Evolutionary conservation across 345 rosid genomes (phyloP), one percentile per base, ranked within the genome.

Genomic region (Populus alba): DNA sequence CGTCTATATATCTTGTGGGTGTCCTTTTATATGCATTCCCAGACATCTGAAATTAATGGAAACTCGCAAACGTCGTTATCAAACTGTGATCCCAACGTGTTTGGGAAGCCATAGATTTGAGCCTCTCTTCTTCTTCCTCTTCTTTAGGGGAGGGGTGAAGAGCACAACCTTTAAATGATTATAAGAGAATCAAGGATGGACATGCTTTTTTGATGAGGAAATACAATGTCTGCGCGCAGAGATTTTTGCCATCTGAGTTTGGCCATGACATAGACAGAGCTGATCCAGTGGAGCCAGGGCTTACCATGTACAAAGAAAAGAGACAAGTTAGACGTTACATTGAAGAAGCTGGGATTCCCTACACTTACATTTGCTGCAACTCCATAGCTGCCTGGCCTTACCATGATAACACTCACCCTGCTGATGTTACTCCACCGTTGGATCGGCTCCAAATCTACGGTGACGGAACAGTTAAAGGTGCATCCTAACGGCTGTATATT

Each of bases 351-450:
- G 87, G 83, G 62, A 80, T 85, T 2, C 87, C 87, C 2, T 79
- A 79, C 85, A 85, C 85, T 29, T 85, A 85, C 49, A 80, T 85
- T 39, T 85, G 85, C 49, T 85, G 85, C 81, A 85, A 85, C 67
- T 82, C 87, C 59, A 74, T 85, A 6, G 87, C 87, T 41, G 85
- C 85, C 63, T 85, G 87, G 87, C 87, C 87, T 63, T 79, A 85
- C 78, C 80, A 74, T 49, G 85, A 85, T 85, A 79, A 85, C 43
- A 79, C 85, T 65, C 85, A 85, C 79, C 87, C 83, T 12, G 69
- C 79, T 11, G 83, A 85, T 49, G 79, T 79, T 63, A 81, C 74
- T 38, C 87, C 87, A 31, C 87, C 87, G 27, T 66, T 85, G 68
- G 87, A 85, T 71, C 49, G 22, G n/a, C 71, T 85, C 75, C 78